These are phyloP conservation scores for Jackrogersella multiformis DNA, from an alignment of 495 filamentous ascomycete species.

Conservation along the genomic window DNA sequence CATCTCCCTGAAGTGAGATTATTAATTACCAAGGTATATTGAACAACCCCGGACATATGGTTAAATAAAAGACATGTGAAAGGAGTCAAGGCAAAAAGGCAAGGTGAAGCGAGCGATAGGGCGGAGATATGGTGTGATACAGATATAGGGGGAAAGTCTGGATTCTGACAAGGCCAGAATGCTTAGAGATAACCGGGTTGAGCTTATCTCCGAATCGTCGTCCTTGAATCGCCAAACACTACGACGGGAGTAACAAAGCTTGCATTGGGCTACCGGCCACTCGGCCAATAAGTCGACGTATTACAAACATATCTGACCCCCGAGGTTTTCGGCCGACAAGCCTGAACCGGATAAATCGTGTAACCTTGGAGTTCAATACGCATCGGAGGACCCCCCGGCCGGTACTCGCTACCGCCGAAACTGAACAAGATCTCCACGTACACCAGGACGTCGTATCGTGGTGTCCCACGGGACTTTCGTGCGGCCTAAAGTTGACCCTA, in stretches of 20 bases:
- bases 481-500: conserved; percentile 19
- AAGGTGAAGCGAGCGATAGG: conserved; percentile 6
- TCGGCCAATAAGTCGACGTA: neutral
- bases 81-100: conserved; percentile 2
- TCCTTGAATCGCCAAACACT: neutral
- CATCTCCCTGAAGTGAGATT: neutral
- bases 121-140: conserved; percentile 8
- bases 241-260: neutral
- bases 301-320: neutral
- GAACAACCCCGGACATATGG: neutral
- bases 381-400: conserved; percentile 1
- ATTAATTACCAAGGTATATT: neutral
- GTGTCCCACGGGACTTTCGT: neutral
- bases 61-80: conserved; percentile 13
- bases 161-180: neutral
- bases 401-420: neutral
- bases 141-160: conserved; percentile 3
- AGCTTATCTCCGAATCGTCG: conserved; percentile 1
- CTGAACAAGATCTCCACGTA: conserved; percentile 11
- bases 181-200: conserved; percentile 5
- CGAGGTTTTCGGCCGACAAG: conserved; percentile 1
- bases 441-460: neutral
- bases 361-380: neutral
- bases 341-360: conserved; percentile 15
- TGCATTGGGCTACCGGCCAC: neutral